A percentile compares a stretch with the other conserved stretches of the same genome.
Conservation (phyloP, 2,329 filamentous ascomycete genomes). For the Botryosphaeria dothidea region DNA sequence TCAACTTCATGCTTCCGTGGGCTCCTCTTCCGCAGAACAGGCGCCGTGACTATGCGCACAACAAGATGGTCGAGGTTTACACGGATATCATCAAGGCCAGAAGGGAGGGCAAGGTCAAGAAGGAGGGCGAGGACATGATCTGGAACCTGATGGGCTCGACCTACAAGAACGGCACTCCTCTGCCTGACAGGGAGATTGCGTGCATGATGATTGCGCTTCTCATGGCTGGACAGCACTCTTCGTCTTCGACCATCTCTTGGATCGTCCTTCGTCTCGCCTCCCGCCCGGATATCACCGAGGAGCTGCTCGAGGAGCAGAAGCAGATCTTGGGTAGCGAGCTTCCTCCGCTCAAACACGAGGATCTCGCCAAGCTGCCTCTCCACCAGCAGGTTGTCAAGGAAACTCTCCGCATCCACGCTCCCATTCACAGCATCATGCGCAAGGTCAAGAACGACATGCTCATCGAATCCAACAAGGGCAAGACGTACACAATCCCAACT, state of each 20-base stretch:
- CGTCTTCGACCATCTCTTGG: constrained; percentile 81
- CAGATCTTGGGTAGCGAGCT: constrained; percentile 71
- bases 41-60: constrained; percentile 75
- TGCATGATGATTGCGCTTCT: constrained; percentile 94
- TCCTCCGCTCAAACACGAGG: constrained; percentile 73
- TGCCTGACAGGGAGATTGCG: constrained; percentile 83
- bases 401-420: constrained; percentile 85
- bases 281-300: constrained; percentile 74
- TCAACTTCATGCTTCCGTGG: constrained; percentile 92
- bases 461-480: constrained; percentile 63
- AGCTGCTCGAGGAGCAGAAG: constrained; percentile 81
- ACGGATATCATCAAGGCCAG: constrained; percentile 78
- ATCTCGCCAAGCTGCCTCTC: constrained; percentile 75
- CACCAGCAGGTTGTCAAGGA: constrained; percentile 87
- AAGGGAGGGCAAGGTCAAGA: constrained; percentile 52
- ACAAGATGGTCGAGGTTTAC: constrained; percentile 79
- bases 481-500: constrained; percentile 78
- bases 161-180: constrained; percentile 77
- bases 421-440: constrained; percentile 93
- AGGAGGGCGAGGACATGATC: constrained; percentile 74
- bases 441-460: constrained; percentile 87
- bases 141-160: constrained; percentile 83
- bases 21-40: constrained; percentile 86
- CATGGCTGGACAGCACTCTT: constrained; percentile 90
- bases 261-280: constrained; percentile 79